Percentiles rank a stretch among this genome's conserved stretches.
phyloP scores from a whole-genome alignment of 2,329 filamentous ascomycete genomes.

The Ampelomyces quisqualis region DNA sequence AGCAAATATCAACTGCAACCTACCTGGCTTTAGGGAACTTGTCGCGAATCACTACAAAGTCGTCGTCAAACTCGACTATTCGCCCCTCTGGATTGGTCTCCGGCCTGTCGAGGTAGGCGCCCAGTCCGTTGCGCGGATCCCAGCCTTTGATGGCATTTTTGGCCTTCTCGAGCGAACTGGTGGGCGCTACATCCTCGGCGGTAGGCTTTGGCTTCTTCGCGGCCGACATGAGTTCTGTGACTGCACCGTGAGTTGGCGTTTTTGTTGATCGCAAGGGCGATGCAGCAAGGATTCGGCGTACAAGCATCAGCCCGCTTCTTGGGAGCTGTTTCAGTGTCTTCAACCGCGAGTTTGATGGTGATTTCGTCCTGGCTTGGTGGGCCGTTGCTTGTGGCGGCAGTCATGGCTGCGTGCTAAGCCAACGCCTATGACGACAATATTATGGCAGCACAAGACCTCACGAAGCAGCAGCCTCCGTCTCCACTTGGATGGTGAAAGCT shows the following conservation, averaged over 20 bases:
- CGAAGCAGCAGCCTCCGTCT: background rate
- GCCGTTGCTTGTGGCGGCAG: conserved; percentile 3
- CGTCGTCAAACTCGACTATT: conserved; percentile 66
- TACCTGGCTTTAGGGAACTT: conserved; percentile 71
- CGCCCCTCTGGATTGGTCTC: conserved; percentile 58
- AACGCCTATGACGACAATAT: background rate
- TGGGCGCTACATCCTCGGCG: conserved; percentile 2
- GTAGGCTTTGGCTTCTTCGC: conserved; percentile 39
- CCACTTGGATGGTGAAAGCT: no score
- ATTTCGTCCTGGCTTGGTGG: no score
- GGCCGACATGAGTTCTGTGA: conserved; percentile 50
- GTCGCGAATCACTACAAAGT: conserved; percentile 78
- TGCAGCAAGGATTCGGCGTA: conserved; percentile 16
- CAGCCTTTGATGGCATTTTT: conserved; percentile 12
- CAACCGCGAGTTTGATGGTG: background rate
- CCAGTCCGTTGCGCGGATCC: conserved; percentile 61
- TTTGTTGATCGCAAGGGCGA: no score
- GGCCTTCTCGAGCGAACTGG: conserved; percentile 6
- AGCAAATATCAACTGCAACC: no score
- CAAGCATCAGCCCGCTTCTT: conserved; percentile 44
- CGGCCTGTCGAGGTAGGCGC: conserved; percentile 66
- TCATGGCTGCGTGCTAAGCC: conserved; percentile 6
- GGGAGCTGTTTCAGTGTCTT: no score
- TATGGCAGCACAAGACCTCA: background rate
- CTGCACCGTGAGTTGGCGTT: conserved; percentile 37